Evolutionary conservation across 2,329 filamentous ascomycete species (phyloP).

Genomic region (Beauveria medogensis): DNA sequence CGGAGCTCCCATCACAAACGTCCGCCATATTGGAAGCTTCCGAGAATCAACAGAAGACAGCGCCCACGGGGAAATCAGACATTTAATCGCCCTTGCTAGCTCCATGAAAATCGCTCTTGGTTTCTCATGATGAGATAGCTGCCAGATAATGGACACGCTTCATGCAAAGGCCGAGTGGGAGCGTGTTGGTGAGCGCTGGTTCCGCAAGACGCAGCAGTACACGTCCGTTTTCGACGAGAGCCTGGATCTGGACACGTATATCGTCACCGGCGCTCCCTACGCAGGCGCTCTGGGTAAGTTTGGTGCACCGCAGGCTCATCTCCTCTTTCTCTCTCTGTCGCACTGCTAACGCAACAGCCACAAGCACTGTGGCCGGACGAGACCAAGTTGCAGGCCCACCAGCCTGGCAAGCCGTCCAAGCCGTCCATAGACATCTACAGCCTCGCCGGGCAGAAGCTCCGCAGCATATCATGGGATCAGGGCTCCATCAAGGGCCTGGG

Average conservation of each 20-base stretch:
- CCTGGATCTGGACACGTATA: conserved; percentile 89
- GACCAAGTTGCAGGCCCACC: conserved; percentile 71
- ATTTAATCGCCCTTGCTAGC: no score
- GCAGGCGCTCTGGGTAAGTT: conserved; percentile 81
- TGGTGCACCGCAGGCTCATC: not conserved
- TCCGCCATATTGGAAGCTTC: not conserved
- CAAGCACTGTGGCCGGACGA: conserved; percentile 84
- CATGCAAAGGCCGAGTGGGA: conserved; percentile 86
- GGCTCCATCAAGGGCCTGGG: conserved; percentile 79
- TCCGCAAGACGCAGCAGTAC: conserved; percentile 90
- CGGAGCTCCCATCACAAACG: not conserved
- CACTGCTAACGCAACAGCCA: conserved; percentile 8
- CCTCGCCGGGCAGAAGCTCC: conserved; percentile 80
- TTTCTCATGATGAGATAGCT: conserved; percentile 23
- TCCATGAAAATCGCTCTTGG: no score
- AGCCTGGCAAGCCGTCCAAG: conserved; percentile 62
- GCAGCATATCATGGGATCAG: conserved; percentile 85
- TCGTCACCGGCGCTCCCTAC: conserved; percentile 85
- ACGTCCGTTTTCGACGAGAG: conserved; percentile 88
- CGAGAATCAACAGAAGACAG: not conserved
- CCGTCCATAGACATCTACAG: conserved; percentile 91
- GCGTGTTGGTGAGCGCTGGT: conserved; percentile 85
- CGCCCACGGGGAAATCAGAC: not conserved
- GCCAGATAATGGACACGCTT: conserved; percentile 42
- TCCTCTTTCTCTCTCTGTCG: not conserved